phyloP scores from a whole-genome alignment of 2,329 filamentous ascomycete species.

The Colletotrichum zoysiae region DNA sequence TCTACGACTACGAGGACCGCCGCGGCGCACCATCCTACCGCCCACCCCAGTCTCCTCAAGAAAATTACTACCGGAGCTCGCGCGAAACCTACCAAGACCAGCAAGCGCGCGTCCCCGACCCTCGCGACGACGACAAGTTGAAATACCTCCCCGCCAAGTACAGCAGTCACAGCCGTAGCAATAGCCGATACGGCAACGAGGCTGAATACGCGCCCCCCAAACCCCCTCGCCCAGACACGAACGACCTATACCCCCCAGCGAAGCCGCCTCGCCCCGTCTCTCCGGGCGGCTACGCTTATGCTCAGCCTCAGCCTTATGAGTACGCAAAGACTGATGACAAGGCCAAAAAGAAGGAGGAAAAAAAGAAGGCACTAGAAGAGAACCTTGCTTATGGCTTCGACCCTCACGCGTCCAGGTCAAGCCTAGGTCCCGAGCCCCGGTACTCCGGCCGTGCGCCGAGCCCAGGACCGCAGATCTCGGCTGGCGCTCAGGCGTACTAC shows the following conservation, averaged over 20 bases:
- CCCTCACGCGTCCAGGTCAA: slow-evolving; percentile 32
- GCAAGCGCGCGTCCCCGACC: slow-evolving; percentile 43
- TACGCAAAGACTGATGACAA: slow-evolving; percentile 44
- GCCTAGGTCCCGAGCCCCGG: slow-evolving; percentile 32
- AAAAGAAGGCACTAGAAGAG: slow-evolving; percentile 53
- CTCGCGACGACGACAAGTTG: slow-evolving; percentile 53
- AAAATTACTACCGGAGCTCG: slow-evolving; percentile 54
- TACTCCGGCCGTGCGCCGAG: slow-evolving; percentile 36
- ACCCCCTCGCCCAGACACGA: slow-evolving; percentile 45
- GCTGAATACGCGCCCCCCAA: slow-evolving; percentile 46
- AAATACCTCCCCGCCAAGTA: slow-evolving; percentile 64
- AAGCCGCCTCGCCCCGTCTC: slow-evolving; percentile 39
- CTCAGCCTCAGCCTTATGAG: slow-evolving; percentile 48
- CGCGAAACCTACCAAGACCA: slow-evolving; percentile 50
- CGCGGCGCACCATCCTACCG: slow-evolving; percentile 48
- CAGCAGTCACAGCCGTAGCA: slow-evolving; percentile 50
- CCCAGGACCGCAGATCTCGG: slow-evolving; percentile 39
- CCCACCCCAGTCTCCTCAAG: slow-evolving; percentile 51
- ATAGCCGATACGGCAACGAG: slow-evolving; percentile 41
- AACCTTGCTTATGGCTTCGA: slow-evolving; percentile 64
- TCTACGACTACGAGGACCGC: slow-evolving; percentile 57
- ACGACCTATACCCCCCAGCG: slow-evolving; percentile 52
- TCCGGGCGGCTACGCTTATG: slow-evolving; percentile 45
- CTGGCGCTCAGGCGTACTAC: slow-evolving; percentile 47
- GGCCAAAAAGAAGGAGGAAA: slow-evolving; percentile 50